Base-by-base conservation (phyloP, 2,329 filamentous ascomycete species). In the Trichoderma asperellum region DNA sequence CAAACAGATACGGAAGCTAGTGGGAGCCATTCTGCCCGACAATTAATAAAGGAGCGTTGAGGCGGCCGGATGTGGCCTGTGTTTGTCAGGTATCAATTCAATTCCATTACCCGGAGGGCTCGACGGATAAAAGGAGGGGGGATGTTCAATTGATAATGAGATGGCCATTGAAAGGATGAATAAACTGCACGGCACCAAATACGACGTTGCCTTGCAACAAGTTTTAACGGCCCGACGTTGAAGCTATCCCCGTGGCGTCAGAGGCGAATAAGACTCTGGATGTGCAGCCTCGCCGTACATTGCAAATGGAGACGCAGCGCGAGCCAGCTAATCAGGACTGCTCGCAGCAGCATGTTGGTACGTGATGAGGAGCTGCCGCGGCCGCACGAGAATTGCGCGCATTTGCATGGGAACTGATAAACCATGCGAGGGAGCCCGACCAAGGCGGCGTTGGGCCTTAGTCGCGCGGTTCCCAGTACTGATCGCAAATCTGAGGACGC, bases 311-410 rank as follows among this genome's bases (percentile, higher is more conserved):
- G 21, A 32, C 53, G 29, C 32, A 5, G 8, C 16, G 18, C 2
- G 27, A 18, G 24, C 52, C 29, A 37, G 63, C 53, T 52, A 67
- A 67, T 67, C 64, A 67, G 64, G 37, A 52, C 18, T 16, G 53
- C 64, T 52, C 37, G 64, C 21, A 56, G 55, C 32, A 27, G 64
- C 64, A 67, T 52, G 64, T 37, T 27, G 49, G 40, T 57, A 35
- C 64, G 55, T 67, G 64, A 67, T 52, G 64, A 67, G 32, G 64
- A 67, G 64, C 64, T 18, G 64, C 64, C 53, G 55, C 64, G 64
- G 64, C 64, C 64, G 53, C 21, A 21, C 47, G 21, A 49, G 47
- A 27, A 67, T 67, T 67, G 64, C 55, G 64, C 64, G 64, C 64
- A 67, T 68, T 49, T 61, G 47, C 65, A 61, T 40, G 37, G 64